Percentiles rank a stretch among this genome's conserved stretches.
These are phyloP conservation scores for Globisporangium cylindrosporum DNA, from an alignment of 352 stramenopile species.

Conservation along the genomic window DNA sequence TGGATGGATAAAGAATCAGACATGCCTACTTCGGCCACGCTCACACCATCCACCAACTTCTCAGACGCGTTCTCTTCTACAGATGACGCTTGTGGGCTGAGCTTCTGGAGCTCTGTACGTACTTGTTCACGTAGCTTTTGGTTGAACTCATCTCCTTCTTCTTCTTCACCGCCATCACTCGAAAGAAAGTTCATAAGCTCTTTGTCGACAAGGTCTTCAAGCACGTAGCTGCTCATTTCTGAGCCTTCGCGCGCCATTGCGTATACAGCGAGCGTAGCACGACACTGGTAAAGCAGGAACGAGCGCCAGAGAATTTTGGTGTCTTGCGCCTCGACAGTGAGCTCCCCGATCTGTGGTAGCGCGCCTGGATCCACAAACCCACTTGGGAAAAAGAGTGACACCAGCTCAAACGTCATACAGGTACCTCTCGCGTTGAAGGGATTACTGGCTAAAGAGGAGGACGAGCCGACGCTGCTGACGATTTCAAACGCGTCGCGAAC, in stretches of 20 bases:
- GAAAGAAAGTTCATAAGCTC: background rate
- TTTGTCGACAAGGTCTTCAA: slow-evolving; percentile 18
- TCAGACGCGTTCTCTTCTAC: background rate
- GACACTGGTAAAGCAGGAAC: slow-evolving; percentile 46
- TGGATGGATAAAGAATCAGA: background rate
- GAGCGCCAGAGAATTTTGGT: slow-evolving; percentile 38
- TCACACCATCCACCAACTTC: background rate
- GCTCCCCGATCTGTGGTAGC: slow-evolving; percentile 41
- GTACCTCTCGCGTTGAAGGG: background rate
- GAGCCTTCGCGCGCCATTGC: background rate
- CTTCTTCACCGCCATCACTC: background rate
- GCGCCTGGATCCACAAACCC: slow-evolving; percentile 27
- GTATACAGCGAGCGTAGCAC: background rate
- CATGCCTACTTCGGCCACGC: no score
- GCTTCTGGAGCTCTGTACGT: background rate
- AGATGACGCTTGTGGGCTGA: background rate
- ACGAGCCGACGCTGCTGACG: background rate
- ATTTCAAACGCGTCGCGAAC: slow-evolving; percentile 22
- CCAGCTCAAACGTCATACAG: slow-evolving; percentile 16
- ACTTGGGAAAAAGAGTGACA: slow-evolving; percentile 34
- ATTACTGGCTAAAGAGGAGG: background rate
- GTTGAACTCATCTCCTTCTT: background rate
- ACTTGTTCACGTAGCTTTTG: slow-evolving; percentile 15
- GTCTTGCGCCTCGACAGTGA: slow-evolving; percentile 45
- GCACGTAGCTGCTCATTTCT: background rate